Base-by-base conservation (phyloP, 495 filamentous ascomycete species). In the Podospora australis region DNA sequence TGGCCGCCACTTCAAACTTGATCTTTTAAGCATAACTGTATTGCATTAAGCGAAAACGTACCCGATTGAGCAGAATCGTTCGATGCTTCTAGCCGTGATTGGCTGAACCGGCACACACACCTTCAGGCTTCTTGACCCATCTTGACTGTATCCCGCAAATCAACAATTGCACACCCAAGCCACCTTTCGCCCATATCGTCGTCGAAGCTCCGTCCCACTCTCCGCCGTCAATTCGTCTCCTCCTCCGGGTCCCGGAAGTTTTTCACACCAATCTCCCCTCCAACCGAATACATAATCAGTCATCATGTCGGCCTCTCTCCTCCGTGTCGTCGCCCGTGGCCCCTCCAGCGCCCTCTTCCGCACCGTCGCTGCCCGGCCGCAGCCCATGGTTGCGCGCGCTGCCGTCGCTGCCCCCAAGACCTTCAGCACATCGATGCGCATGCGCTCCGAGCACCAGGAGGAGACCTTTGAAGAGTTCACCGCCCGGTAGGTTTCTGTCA, bases 391-490 rank as follows among this genome's bases (percentile, higher is more conserved):
- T 35, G 55, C 59, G 42, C 62, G 61, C 49, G 56, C 57, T 71
- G 60, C 61, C 69, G 53, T 56, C 65, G 51, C 67, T 52, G 53
- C 59, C 52, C 62, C 69, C 38, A 66, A 56, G 22, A 43, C 40
- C 72, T 87, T 86, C 78, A 85, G 81, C 77, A 86, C 81, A 60
- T 77, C 80, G 62, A 70, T 68, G 55, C 53, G 68, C 65, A 70
- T 77, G 66, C 72, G 74, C 61, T 68, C 68, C 62, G 70, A 75
- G 60, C 74, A 73, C 75, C 75, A 88, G 66, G 86, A 91, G 67
- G 92, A 99, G 82, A 96, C 81, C 62, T 99, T 92, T 63, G 92
- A 99, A 78, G 89, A 99, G 78, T 99, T 99, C 71, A 88, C 86
- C 71, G 87, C 90, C 59, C 89, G 92, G 92, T 97, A 87, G 71